Base-by-base conservation (phyloP, 345 rosid species). In the Reutealis trisperma region DNA sequence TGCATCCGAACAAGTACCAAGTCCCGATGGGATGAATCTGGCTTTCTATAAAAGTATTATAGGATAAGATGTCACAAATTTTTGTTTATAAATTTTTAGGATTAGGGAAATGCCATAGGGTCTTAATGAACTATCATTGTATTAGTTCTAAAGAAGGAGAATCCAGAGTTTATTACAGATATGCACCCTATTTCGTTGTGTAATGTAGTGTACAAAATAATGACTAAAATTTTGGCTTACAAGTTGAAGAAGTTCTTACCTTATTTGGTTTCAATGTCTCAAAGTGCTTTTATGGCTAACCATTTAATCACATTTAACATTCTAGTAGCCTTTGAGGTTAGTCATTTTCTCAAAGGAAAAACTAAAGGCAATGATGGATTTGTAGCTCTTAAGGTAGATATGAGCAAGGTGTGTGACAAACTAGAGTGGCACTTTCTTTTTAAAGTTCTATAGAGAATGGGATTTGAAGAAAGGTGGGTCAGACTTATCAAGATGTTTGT, bases 51-150 rank as follows among this genome's bases (percentile, higher is more conserved):
- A 51, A 51, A 7, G 18, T 51, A 51, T 13, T 10, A 13, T 51
- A 0, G 55, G 55, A 1, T 0, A 0, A 0, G 16, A 51, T 9
- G 55, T 51, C 0, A 51, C 10, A 0, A 16, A 4, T 12, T 10
- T 13, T 51, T 51, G 14, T 2, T 13, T 51, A 13, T 0, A 2
- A 4, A 13, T 51, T 3, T 51, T 51, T 2, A 51, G 9, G 18
- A 5, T 4, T 0, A 0, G 1, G 14, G 4, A 0, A 11, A 2
- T 27, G 1, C 55, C 16, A 11, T 5, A 2, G 6, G 18, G 18
- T 1, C 3, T 7, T 2, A 51, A 51, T 13, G 14, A 13, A 51
- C 55, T 0, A 51, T 3, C 10, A 42, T 42, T 42, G 2, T 42
- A 0, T 42, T 42, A 42, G 4, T 42, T 42, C 45, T 8, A 2